Conservation (phyloP, 495 filamentous ascomycete species). For the Aeminium ludgeri region DNA sequence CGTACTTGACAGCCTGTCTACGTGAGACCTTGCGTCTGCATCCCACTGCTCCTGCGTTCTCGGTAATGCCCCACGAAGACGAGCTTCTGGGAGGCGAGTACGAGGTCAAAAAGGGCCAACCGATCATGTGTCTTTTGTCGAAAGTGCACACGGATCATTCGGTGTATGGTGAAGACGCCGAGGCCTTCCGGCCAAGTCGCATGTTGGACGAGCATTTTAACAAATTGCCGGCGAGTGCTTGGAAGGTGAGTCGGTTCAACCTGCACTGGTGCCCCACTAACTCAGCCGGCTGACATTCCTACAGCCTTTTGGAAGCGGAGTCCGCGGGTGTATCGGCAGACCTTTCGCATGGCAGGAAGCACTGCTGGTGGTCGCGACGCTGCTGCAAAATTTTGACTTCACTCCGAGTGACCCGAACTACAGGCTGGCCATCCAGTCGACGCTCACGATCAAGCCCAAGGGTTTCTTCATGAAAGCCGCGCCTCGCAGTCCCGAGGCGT, state of each 20-base stretch:
- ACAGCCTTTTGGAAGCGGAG: constrained; percentile 44
- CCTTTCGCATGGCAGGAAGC: constrained; percentile 50
- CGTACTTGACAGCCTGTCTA: constrained; percentile 48
- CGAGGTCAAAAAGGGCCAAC: constrained; percentile 39
- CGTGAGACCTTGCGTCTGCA: constrained; percentile 53
- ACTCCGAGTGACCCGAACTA: constrained; percentile 40
- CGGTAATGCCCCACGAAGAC: constrained; percentile 33
- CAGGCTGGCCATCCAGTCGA: constrained; percentile 49
- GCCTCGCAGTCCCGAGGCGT: too few relatives aligned
- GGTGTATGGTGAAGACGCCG: constrained; percentile 41
- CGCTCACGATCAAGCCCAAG: constrained; percentile 61
- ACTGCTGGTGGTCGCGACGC: constrained; percentile 34
- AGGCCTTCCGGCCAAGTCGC: constrained; percentile 43
- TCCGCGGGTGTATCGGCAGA: constrained; percentile 35
- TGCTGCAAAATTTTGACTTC: constrained; percentile 50
- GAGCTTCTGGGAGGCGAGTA: constrained; percentile 47
- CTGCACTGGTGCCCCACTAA: constrained; percentile 3
- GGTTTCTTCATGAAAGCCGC: constrained; percentile 52
- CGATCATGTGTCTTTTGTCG: constrained; percentile 42
- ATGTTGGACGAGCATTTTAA: constrained; percentile 48
- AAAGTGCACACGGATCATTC: constrained; percentile 50
- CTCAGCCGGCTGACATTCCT: too few relatives aligned
- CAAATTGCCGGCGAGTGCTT: constrained; percentile 34
- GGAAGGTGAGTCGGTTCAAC: too few relatives aligned
- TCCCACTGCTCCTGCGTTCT: constrained; percentile 46